phyloP scores from a whole-genome alignment of 176 grass and related monocot genomes.

The Chrysopogon serrulatus region DNA sequence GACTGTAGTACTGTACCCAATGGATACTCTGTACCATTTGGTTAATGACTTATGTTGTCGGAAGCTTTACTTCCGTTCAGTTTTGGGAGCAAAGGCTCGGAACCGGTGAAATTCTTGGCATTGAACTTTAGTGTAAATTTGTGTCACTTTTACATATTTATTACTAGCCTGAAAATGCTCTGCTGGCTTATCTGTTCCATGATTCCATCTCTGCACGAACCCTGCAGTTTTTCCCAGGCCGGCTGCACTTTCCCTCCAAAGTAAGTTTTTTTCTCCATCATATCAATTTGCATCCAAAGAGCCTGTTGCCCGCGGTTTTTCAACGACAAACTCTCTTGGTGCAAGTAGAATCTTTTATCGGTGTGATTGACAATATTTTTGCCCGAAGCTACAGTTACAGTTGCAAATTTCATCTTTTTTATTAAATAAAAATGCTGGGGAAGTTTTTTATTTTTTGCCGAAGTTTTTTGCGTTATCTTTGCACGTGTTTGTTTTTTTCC shows the following conservation, averaged over 20 bases:
- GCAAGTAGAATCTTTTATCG: too few relatives aligned
- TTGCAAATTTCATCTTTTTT: too few relatives aligned
- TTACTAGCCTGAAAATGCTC: background rate
- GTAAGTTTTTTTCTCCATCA: too few relatives aligned
- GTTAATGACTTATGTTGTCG: background rate
- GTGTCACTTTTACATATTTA: background rate
- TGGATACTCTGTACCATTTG: background rate
- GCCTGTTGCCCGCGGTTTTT: background rate
- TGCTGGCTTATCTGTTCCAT: background rate
- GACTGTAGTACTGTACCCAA: background rate
- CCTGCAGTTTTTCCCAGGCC: background rate
- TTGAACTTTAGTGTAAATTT: background rate
- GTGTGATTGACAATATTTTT: too few relatives aligned
- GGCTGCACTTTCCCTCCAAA: too few relatives aligned
- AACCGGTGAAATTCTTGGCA: background rate
- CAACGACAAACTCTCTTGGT: too few relatives aligned
- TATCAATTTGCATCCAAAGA: background rate
- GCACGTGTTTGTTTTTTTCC: background rate
- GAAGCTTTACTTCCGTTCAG: background rate
- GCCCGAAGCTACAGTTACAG: too few relatives aligned
- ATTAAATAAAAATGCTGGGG: too few relatives aligned
- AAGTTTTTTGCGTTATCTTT: too few relatives aligned
- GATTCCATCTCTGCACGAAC: background rate
- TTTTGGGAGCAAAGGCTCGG: background rate
- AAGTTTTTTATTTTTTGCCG: too few relatives aligned